Conservation (phyloP, 2,329 filamentous ascomycete species). For the Fusarium sublunatum region DNA sequence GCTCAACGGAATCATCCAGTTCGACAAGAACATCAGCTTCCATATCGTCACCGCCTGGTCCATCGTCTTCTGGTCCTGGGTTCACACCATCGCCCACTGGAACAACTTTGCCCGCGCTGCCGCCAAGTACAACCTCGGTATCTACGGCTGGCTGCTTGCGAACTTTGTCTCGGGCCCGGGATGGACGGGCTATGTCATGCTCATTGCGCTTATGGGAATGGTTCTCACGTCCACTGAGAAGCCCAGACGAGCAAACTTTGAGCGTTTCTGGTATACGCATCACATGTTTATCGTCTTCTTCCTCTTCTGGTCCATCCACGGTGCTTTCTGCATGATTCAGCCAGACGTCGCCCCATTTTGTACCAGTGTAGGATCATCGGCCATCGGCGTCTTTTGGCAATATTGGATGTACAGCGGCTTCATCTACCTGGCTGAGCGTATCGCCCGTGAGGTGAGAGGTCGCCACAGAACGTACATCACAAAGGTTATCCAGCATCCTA, state of each 20-base stretch:
- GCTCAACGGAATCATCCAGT: constrained; percentile 86
- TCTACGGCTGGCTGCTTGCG: constrained; percentile 80
- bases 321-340: constrained; percentile 91
- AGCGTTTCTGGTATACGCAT: constrained; percentile 91
- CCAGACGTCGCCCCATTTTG: constrained; percentile 84
- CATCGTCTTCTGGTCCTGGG: constrained; percentile 88
- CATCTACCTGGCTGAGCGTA: constrained; percentile 81
- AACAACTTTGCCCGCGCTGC: constrained; percentile 85
- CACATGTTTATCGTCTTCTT: constrained; percentile 91
- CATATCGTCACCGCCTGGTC: constrained; percentile 88
- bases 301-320: constrained; percentile 90
- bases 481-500: constrained; percentile 89
- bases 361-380: constrained; percentile 71
- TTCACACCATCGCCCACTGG: constrained; percentile 88
- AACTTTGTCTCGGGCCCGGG: constrained; percentile 84
- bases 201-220: constrained; percentile 82
- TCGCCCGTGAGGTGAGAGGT: constrained; percentile 81
- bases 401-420: constrained; percentile 90
- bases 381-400: constrained; percentile 85
- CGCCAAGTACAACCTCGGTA: constrained; percentile 78
- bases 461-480: constrained; percentile 87
- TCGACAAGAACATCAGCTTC: constrained; percentile 91
- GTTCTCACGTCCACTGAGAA: constrained; percentile 81
- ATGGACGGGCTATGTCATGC: constrained; percentile 89
- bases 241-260: constrained; percentile 82